Base-by-base conservation (phyloP, 768 basidiomycete genomes). In the Mycena polygramma region DNA sequence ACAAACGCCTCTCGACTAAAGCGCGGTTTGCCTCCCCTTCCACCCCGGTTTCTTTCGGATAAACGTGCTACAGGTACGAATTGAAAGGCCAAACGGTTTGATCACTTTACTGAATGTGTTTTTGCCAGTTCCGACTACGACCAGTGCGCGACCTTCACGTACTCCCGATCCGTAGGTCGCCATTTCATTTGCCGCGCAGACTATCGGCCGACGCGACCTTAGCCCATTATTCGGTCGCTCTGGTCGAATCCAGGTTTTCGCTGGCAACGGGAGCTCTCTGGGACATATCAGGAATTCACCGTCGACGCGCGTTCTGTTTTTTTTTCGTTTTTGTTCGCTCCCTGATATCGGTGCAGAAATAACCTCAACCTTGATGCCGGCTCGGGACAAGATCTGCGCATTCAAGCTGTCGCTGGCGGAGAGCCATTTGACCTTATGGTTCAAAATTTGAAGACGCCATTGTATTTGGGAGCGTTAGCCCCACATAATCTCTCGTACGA, bases 1-100 rank as follows among this genome's bases (percentile, higher is more conserved):
- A 73, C 72, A 3, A 73, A 73, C 49, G 72, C 69, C 24, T 70
- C 65, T 9, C 65, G 72, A 7, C n/a, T 73, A 22, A 63, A 63
- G 14, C 69, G 69, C 22, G 72, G 72, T 19, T 53, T 73, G 17
- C 65, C 69, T 10, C 72, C 66, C 9, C 69, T 73, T 36, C 72
- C 69, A 35, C 72, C 72, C 2, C 55, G 57, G 26, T 66, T 59
- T 55, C 41, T 60, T 26, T 22, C 6, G 36, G 68, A 67, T 26
- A 39, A 37, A 3, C 64, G 57, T 41, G 17, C 22, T 0, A 66
- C 39, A 66, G 59, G 68, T 73, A 37, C 52, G 48, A 20, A 36
- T 14, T 35, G 37, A 8, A 30, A 8, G 57, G 13, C 19, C 19
- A 7, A 48, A 15, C 17, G 66, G 2, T 51, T 20, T 43, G 17